These are phyloP conservation scores for Rhipidocladum racemiflorum DNA, from an alignment of 176 grass and related monocot species.

Conservation along the genomic window DNA sequence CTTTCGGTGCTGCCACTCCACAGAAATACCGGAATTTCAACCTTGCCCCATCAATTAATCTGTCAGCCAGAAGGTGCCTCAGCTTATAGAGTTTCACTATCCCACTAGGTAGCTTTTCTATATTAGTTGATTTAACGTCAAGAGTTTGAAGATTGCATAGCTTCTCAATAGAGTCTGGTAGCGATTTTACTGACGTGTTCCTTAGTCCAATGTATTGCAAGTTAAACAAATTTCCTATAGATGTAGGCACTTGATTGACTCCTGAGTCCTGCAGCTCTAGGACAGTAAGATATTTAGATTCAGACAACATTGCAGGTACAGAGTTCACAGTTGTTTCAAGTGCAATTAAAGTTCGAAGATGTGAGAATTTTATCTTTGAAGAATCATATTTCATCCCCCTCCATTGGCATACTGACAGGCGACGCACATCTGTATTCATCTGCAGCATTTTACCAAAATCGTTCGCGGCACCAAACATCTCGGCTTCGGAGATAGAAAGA, in stretches of 20 bases:
- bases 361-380: background rate
- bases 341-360: background rate
- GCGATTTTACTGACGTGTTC: background rate
- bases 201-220: background rate
- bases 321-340: background rate
- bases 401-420: background rate
- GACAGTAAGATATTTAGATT: background rate
- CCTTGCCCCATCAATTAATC: too few relatives aligned
- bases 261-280: background rate
- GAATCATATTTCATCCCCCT: background rate
- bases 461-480: background rate
- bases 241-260: background rate
- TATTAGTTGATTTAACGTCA: background rate
- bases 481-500: conserved; percentile 1
- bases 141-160: background rate
- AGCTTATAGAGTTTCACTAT: background rate
- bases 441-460: background rate
- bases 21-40: too few relatives aligned
- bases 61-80: background rate
- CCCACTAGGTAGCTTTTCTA: background rate
- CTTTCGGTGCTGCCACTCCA: too few relatives aligned
- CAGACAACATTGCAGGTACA: background rate
- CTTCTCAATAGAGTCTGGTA: background rate
- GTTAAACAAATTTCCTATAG: conserved; percentile 10
- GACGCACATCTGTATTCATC: background rate